Evolutionary conservation across 2,329 filamentous ascomycete genomes (phyloP), one percentile per base, ranked within the genome.

Genomic region (Pseudogymnoascus sp.): DNA sequence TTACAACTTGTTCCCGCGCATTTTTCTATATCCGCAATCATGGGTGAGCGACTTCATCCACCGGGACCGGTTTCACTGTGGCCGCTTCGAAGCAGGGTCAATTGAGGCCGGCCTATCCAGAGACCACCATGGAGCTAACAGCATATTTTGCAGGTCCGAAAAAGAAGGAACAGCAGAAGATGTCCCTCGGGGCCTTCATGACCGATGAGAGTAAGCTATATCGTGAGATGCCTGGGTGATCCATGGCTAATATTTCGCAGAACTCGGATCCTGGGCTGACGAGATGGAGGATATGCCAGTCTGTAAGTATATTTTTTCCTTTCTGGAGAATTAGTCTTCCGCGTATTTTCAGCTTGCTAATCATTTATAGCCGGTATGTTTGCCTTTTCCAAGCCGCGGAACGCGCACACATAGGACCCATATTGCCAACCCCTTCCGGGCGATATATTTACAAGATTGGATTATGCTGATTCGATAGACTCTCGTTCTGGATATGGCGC

Each of bases 101-200:
- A 53, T 53, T 53, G 47, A 53, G 28, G 28, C 28, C 28, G 47
- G 28, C 28, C n/a, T 53, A 53, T 35, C 15, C 33, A 22, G 47
- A 53, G 28, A 33, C 33, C 1, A 53, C 18, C 28, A 53, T 53
- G 11, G 18, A 58, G 57, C 57, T 58, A 33, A 58, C 57, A 58
- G 5, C 57, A 38, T 25, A 18, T 35, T 25, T 6, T 37, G 18
- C 20, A 58, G 57, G 35, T 37, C 57, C 57, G 76, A 89, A 91
- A 81, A 89, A 91, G 81, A 70, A 68, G 61, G 88, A 96, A 79
- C 82, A 85, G 77, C 88, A 96, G 86, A 99, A 95, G 83, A 93
- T 99, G 89, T 91, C 90, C 81, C 87, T 97, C 74, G 90, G 91
- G 82, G 90, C 91, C 78, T 99, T 99, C 84, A 84, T 99, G 82